Evolutionary conservation across 768 basidiomycete genomes (phyloP).

Genomic region (Dictyophora rubrovolvata): DNA sequence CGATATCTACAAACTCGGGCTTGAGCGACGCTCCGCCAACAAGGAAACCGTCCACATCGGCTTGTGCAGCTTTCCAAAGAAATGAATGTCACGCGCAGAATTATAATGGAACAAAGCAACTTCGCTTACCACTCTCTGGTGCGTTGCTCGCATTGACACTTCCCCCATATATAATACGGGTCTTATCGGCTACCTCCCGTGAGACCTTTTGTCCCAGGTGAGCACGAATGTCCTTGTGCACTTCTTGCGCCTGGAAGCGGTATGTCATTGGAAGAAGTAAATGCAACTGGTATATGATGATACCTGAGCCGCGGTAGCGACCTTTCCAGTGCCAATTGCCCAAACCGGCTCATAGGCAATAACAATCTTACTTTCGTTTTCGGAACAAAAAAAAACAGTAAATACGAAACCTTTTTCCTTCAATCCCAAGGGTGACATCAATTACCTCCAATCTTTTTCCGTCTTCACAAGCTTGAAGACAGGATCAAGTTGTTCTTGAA

Average conservation of each 20-base stretch:
- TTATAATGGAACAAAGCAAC: too few relatives aligned
- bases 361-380: constrained; percentile 75
- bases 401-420: neutral
- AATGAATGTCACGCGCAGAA: neutral
- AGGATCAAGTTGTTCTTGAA: constrained; percentile 72
- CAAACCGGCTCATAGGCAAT: constrained; percentile 97
- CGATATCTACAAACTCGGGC: constrained; percentile 89
- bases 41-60: constrained; percentile 94
- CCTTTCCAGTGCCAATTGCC: constrained; percentile 98
- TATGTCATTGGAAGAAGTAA: neutral
- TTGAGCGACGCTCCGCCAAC: constrained; percentile 97
- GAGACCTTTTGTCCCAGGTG: constrained; percentile 64
- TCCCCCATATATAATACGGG: constrained; percentile 92
- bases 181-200: constrained; percentile 53
- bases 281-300: neutral
- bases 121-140: constrained; percentile 67
- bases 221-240: constrained; percentile 72
- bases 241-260: constrained; percentile 71
- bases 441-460: constrained; percentile 73
- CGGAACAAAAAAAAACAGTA: neutral
- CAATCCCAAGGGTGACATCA: constrained; percentile 10
- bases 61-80: constrained; percentile 46
- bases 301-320: constrained; percentile 62
- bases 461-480: constrained; percentile 50
- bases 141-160: constrained; percentile 86